Evolutionary conservation across 2,329 filamentous ascomycete genomes (phyloP).

Genomic region (Lithohypha guttulata): DNA sequence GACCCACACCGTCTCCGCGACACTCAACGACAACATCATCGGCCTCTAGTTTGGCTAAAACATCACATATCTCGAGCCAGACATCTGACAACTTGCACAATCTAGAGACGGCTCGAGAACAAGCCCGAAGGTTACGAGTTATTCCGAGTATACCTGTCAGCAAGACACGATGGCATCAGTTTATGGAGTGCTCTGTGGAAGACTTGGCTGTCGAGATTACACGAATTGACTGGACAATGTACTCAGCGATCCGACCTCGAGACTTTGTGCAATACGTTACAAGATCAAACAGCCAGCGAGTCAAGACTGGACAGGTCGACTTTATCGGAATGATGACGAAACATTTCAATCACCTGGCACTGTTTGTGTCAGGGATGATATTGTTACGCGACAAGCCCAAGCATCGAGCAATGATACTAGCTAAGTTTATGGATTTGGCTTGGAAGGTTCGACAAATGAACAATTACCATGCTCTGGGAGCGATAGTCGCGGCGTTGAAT

Average conservation of each 20-base stretch:
- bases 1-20: slow-evolving; percentile 28
- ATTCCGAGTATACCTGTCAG: slow-evolving; percentile 58
- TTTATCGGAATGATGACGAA: slow-evolving; percentile 92
- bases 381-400: slow-evolving; percentile 91
- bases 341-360: slow-evolving; percentile 79
- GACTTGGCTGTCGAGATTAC: slow-evolving; percentile 85
- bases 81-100: slow-evolving; percentile 34
- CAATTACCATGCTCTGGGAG: slow-evolving; percentile 95
- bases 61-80: slow-evolving; percentile 31
- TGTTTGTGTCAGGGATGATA: slow-evolving; percentile 73
- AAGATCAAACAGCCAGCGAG: slow-evolving; percentile 58
- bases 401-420: slow-evolving; percentile 78
- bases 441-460: slow-evolving; percentile 76
- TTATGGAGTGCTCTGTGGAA: slow-evolving; percentile 79
- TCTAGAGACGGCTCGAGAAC: slow-evolving; percentile 69
- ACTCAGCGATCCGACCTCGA: slow-evolving; percentile 82
- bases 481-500: slow-evolving; percentile 85
- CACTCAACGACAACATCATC: slow-evolving; percentile 31
- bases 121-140: slow-evolving; percentile 62
- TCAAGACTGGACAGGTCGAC: slow-evolving; percentile 39
- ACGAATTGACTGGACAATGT: slow-evolving; percentile 96
- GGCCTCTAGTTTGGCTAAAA: slow-evolving; percentile 30
- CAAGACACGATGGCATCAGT: slow-evolving; percentile 78
- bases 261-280: slow-evolving; percentile 89
- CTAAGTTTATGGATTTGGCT: slow-evolving; percentile 92